phyloP scores from a whole-genome alignment of 495 filamentous ascomycete species.

The Diplogelasinospora grovesii region DNA sequence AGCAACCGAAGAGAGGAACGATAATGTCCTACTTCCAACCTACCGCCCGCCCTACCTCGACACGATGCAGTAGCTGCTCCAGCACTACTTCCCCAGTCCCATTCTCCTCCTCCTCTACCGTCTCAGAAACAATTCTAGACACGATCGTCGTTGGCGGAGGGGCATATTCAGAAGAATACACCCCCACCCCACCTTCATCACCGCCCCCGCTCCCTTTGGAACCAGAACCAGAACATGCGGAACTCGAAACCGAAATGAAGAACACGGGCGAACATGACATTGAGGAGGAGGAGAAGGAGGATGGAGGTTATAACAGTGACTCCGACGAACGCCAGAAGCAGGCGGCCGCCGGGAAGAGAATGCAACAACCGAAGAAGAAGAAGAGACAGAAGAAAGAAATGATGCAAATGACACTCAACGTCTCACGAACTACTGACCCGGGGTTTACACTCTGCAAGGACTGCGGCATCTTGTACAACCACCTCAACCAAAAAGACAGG shows the following conservation, averaged over 20 bases:
- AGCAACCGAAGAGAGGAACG: slow-evolving; percentile 25
- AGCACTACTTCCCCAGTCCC: too few species aligned
- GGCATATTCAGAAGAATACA: slow-evolving; percentile 4
- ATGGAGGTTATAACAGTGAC: too few species aligned
- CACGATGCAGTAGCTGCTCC: too few species aligned
- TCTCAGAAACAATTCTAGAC: too few species aligned
- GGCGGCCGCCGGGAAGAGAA: too few species aligned
- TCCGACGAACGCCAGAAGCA: too few species aligned
- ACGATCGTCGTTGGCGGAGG: too few species aligned
- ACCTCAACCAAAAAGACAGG: slow-evolving; percentile 38
- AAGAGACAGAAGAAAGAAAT: slow-evolving; percentile 18
- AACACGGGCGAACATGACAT: too few species aligned
- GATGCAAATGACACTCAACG: slow-evolving; percentile 39
- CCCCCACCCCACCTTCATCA: slow-evolving; percentile 25
- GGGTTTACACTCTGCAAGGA: slow-evolving; percentile 39
- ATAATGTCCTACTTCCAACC: slow-evolving; percentile 40
- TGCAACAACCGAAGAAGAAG: neutral
- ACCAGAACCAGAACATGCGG: too few species aligned
- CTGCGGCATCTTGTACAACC: slow-evolving; percentile 43
- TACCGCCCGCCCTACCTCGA: slow-evolving; percentile 10
- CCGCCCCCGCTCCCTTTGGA: slow-evolving; percentile 12
- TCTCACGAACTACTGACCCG: slow-evolving; percentile 26
- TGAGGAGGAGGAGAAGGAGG: neutral
- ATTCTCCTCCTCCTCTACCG: too few species aligned
- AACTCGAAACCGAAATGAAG: too few species aligned